Evolutionary conservation across 495 filamentous ascomycete species (phyloP), one percentile per base, ranked within the genome.

Genomic region (Hypoxylon perforatum): DNA sequence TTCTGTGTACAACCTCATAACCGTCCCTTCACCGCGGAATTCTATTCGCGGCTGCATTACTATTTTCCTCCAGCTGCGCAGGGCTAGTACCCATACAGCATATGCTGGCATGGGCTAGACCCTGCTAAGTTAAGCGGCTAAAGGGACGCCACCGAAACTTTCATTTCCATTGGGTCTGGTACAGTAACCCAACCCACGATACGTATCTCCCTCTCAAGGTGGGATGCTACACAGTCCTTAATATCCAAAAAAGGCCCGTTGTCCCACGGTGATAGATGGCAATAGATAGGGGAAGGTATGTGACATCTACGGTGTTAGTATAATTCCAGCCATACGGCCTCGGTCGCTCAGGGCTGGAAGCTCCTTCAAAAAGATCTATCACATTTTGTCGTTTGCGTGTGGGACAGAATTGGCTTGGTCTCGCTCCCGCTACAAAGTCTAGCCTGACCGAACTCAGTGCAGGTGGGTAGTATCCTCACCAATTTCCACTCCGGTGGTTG

Each of bases 391-490:
- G 50, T 63, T 53, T 64, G 60, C 19, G 57, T 44, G 66, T 64
- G 66, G 66, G 55, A 61, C 66, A 60, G 7, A 28, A 18, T 58
- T 3, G 44, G 66, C 52, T 61, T 64, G 41, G 56, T 45, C 51
- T 64, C 30, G 60, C 47, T 56, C 60, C 65, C 65, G 42, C 18
- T 15, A 36, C 46, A 3, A 63, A 68, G 60, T 63, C 65, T 68
- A 56, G 65, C 65, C 59, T 58, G 65, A 58, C 58, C 58, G 65
- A 25, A 58, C 36, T 28, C 47, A 56, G 42, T 11, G 49, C 51
- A 56, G 54, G 66, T 61, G 61, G 49, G 60, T 69, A 61, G 45
- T 49, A 69, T 69, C 53, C 59, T 57, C 50, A 44, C 39, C 28
- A 19, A 33, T 38, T 53, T 44, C 36, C 62, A 47, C 12, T 14